Conservation (phyloP, 257 asterid species). For the Solanum habrochaites region DNA sequence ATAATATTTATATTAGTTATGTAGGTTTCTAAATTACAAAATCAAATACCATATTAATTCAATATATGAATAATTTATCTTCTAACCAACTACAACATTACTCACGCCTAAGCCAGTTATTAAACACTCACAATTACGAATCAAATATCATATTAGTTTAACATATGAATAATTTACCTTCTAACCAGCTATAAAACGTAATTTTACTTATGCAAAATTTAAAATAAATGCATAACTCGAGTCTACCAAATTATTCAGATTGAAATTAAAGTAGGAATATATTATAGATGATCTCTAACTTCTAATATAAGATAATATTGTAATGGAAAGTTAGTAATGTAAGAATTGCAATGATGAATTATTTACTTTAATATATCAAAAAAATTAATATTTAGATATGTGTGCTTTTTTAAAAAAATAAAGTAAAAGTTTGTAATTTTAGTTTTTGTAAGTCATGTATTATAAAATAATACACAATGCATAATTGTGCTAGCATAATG, state of each 20-base stretch:
- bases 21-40: background rate
- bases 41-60: no score
- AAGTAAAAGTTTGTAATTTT: background rate
- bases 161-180: no score
- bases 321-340: background rate
- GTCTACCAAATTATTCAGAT: no score
- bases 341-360: background rate
- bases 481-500: no score
- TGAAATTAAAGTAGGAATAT: rapidly evolving
- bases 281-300: background rate
- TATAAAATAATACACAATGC: no score
- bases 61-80: background rate
- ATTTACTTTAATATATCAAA: background rate
- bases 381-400: background rate
- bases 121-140: no score
- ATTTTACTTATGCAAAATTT: no score
- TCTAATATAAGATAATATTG: no score
- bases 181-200: no score
- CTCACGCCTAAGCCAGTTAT: background rate
- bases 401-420: background rate
- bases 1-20: no score
- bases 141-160: background rate
- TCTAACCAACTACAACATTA: background rate
- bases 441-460: background rate
- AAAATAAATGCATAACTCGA: no score